phyloP scores from a whole-genome alignment of 345 rosid genomes.

The Balakata baccata region DNA sequence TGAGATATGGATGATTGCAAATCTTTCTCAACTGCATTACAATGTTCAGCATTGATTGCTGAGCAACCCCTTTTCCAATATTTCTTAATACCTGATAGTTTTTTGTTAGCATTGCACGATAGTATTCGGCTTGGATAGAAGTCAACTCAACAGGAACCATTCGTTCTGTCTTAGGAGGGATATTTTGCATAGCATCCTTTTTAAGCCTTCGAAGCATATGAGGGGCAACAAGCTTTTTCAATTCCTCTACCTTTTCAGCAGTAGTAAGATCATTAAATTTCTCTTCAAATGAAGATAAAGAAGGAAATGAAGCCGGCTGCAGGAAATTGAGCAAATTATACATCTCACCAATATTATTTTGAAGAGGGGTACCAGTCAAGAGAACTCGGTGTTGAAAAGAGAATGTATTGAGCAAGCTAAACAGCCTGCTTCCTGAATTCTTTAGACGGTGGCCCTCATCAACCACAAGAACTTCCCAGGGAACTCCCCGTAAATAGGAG shows the following conservation, averaged over 20 bases:
- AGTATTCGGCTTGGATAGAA: constrained; percentile 97
- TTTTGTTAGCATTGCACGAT: constrained; percentile 98
- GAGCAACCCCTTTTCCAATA: constrained; percentile 97
- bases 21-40: constrained; percentile 99
- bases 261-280: constrained; percentile 88
- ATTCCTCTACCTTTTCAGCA: constrained; percentile 94
- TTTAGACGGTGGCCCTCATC: constrained; percentile 99
- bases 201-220: constrained; percentile 99
- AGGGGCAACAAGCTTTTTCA: constrained; percentile 99
- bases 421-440: constrained; percentile 94
- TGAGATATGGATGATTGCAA: constrained; percentile 98
- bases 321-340: constrained; percentile 96
- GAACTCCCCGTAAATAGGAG: constrained; percentile 93
- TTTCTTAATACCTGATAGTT: constrained; percentile 91
- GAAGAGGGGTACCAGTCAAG: constrained; percentile 99
- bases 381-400: constrained; percentile 98
- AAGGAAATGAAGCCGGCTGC: constrained; percentile 97
- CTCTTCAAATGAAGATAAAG: constrained; percentile 90
- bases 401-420: constrained; percentile 92
- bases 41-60: constrained; percentile 96
- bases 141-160: constrained; percentile 99
- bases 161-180: constrained; percentile 96
- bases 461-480: constrained; percentile 99
- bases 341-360: constrained; percentile 98
- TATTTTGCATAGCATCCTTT: constrained; percentile 99